Conservation (phyloP, 768 basidiomycete genomes). For the Auricularia cornea region DNA sequence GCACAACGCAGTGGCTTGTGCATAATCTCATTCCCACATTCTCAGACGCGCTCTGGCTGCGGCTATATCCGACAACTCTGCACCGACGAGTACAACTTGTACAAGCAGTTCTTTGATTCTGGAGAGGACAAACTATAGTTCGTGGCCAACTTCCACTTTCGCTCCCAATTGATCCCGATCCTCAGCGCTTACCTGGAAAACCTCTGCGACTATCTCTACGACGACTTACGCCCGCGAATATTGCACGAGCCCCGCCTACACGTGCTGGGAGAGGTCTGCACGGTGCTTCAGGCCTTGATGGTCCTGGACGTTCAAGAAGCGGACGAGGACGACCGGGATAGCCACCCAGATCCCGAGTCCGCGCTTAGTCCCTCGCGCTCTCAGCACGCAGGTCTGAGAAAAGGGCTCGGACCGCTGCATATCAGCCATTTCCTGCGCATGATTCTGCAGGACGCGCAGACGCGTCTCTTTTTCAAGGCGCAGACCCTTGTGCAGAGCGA, state of each 20-base stretch:
- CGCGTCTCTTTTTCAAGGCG: constrained; percentile 90
- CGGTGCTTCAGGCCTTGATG: constrained; percentile 92
- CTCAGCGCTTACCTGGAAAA: constrained; percentile 81
- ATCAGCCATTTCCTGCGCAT: constrained; percentile 77
- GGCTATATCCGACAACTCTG: constrained; percentile 89
- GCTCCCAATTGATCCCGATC: constrained; percentile 12
- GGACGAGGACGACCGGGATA: constrained; percentile 24
- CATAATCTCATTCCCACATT: background rate
- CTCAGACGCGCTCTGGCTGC: constrained; percentile 83
- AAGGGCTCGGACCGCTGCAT: constrained; percentile 54
- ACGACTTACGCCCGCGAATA: constrained; percentile 91
- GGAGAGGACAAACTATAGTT: constrained; percentile 72
- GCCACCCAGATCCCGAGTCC: constrained; percentile 11
- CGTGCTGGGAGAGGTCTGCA: constrained; percentile 90
- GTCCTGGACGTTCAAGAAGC: constrained; percentile 63
- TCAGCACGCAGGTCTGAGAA: constrained; percentile 23
- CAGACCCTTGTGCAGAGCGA: constrained; percentile 87
- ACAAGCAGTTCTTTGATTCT: constrained; percentile 76
- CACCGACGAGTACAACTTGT: constrained; percentile 81
- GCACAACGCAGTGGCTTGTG: constrained; percentile 9
- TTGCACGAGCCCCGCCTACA: constrained; percentile 85
- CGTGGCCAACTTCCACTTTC: too few species aligned
- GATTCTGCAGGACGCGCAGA: constrained; percentile 94
- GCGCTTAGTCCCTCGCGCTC: constrained; percentile 12
- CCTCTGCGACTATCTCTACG: constrained; percentile 89